Evolutionary conservation across 495 filamentous ascomycete species (phyloP).

Genomic region (Cladorrhinum samala): DNA sequence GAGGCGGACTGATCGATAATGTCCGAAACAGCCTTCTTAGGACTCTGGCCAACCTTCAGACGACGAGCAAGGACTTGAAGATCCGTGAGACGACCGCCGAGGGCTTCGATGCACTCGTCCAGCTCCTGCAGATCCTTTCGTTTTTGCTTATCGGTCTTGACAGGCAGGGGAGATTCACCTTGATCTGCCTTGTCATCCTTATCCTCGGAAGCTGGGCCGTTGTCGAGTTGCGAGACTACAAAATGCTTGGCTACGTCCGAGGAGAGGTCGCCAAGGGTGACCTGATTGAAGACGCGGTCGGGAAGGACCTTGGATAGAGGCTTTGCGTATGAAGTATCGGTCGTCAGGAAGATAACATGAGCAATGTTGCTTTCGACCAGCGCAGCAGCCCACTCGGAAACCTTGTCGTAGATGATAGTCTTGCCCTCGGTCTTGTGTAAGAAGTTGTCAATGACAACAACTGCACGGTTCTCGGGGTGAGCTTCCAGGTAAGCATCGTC

Average conservation of each 20-base stretch:
- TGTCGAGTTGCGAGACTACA: conserved; percentile 74
- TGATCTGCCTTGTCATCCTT: conserved; percentile 12
- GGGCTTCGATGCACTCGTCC: conserved; percentile 70
- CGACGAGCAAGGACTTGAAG: conserved; percentile 86
- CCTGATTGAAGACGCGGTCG: conserved; percentile 81
- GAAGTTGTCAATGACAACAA: conserved; percentile 94
- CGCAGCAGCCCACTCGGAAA: conserved; percentile 85
- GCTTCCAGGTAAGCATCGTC: conserved; percentile 89
- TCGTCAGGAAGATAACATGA: conserved; percentile 95
- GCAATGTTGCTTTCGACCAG: conserved; percentile 87
- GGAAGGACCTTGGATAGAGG: conserved; percentile 81
- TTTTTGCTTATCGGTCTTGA: conserved; percentile 32
- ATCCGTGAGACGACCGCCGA: conserved; percentile 89
- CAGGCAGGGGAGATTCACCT: background rate
- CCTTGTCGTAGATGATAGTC: conserved; percentile 76
- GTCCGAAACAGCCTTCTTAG: conserved; percentile 74
- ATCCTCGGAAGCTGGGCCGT: conserved; percentile 19
- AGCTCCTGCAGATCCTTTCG: conserved; percentile 53
- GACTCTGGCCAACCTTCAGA: conserved; percentile 85
- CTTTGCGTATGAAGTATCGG: conserved; percentile 84
- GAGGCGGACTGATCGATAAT: conserved; percentile 83
- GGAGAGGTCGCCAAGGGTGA: conserved; percentile 77
- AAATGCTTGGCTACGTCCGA: conserved; percentile 82
- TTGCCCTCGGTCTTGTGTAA: conserved; percentile 69
- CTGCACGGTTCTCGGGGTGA: conserved; percentile 76